Evolutionary conservation across 2,329 filamentous ascomycete genomes (phyloP), one percentile per base, ranked within the genome.

Genomic region (Tolypocladium capitatum): DNA sequence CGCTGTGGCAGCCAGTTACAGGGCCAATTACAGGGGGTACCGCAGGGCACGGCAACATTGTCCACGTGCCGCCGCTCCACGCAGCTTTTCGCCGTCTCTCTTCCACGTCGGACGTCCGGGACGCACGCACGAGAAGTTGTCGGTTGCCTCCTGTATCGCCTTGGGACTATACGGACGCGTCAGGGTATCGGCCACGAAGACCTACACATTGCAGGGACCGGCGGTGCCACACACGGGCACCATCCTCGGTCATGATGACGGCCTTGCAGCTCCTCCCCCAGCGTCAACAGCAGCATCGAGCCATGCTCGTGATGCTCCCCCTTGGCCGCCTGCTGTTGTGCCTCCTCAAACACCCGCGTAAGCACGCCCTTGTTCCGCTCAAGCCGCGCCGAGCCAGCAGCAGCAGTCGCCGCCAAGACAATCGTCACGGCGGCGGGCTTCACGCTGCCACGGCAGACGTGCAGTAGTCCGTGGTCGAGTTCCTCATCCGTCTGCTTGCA

Each of bases 231-330:
- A 53, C 2, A 58, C 60, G 0, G 5, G 52, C 42, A 2, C 61
- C 62, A 18, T 55, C 46, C 1, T 48, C 46, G 16, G 59, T 56
- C 5, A 63, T 49, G 11, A 67, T 49, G 2, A 58, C 59, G n/a
- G 67, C 68, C 20, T 64, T 66, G 49, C 67, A 69, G 50, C 68
- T 69, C 3, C 59, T 67, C 1, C 67, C 68, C 16, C 68, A 0
- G 66, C 67, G 54, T 71, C 68, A 18, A 70, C 59, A 34, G 69
- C 2, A 70, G 54, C 4, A 63, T 57, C 45, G 57, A 28, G 24
- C 18, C 45, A 2, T 45, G 32, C 4, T 41, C 32, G 18, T 20
- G 16, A 18, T 40, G 11, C 30, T 16, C 32, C 20, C 18, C 24
- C 7, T 24, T 10, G 11, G 11, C 18, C n/a, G 27, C 30, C n/a